phyloP scores from a whole-genome alignment of 2,329 filamentous ascomycete genomes.

The Diatrype stigma region DNA sequence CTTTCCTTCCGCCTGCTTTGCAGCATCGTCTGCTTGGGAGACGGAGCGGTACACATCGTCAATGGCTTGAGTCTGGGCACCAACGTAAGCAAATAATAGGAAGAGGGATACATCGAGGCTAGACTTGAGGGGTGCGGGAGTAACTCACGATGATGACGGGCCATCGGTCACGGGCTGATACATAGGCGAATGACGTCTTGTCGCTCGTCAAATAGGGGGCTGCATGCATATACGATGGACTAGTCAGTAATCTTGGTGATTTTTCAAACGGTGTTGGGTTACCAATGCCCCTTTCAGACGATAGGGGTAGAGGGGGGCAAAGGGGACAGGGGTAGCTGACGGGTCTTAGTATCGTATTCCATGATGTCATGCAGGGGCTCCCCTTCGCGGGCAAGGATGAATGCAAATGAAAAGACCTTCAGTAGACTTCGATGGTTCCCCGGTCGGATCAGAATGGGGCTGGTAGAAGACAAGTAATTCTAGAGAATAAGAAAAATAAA shows the following conservation, averaged over 20 bases:
- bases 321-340: constrained; percentile 44
- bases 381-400: background rate
- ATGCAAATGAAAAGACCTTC: background rate
- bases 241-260: constrained; percentile 5
- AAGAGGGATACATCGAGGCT: background rate
- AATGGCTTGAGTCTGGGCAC: constrained; percentile 74
- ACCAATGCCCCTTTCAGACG: background rate
- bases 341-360: constrained; percentile 71
- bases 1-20: constrained; percentile 77
- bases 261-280: background rate
- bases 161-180: constrained; percentile 84
- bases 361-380: constrained; percentile 36
- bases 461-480: background rate
- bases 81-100: constrained; percentile 15
- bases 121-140: background rate
- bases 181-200: constrained; percentile 78
- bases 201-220: constrained; percentile 77
- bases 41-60: constrained; percentile 87
- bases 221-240: constrained; percentile 30
- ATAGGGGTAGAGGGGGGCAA: constrained; percentile 1
- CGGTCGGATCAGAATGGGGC: no score
- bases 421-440: no score
- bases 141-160: constrained; percentile 80
- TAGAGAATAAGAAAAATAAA: background rate
- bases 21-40: constrained; percentile 52